Conservation (phyloP, 768 basidiomycete genomes). For the Serendipita indica region DNA sequence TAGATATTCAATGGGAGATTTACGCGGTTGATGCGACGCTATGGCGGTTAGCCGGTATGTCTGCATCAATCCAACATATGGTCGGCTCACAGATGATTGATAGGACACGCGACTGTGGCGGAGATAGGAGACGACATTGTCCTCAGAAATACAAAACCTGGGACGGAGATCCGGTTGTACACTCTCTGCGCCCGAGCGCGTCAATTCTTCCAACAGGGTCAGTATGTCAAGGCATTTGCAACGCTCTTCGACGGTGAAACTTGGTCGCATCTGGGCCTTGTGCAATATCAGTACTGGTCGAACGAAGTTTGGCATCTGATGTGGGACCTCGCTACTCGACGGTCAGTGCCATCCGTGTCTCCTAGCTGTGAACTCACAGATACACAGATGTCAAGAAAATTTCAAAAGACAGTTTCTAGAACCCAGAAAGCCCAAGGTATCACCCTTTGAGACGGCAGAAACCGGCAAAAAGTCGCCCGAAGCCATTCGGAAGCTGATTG, state of each 20-base stretch:
- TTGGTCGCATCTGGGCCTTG: conserved; percentile 51
- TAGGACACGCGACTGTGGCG: neutral
- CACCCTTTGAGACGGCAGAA: neutral
- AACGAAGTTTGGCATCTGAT: conserved; percentile 66
- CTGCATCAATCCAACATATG: no score
- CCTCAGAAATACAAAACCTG: neutral
- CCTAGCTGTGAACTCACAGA: neutral
- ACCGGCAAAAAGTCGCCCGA: neutral
- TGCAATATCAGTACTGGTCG: conserved; percentile 61
- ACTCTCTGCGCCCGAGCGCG: neutral
- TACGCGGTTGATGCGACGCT: conserved; percentile 1
- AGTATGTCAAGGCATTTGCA: conserved; percentile 44
- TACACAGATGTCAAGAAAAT: neutral
- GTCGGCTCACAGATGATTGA: no score
- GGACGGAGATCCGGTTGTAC: neutral
- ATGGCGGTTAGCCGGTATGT: neutral
- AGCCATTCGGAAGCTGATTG: neutral
- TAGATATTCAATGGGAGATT: conserved; percentile 5
- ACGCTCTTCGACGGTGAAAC: conserved; percentile 51
- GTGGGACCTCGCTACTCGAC: conserved; percentile 48
- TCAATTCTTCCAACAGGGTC: conserved; percentile 58
- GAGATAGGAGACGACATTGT: neutral
- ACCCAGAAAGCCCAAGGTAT: neutral
- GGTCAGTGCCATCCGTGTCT: conserved; percentile 29
- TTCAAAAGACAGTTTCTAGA: conserved; percentile 1